Conservation (phyloP, 106 monocot genomes). For the Acanthochlamys bracteata region DNA sequence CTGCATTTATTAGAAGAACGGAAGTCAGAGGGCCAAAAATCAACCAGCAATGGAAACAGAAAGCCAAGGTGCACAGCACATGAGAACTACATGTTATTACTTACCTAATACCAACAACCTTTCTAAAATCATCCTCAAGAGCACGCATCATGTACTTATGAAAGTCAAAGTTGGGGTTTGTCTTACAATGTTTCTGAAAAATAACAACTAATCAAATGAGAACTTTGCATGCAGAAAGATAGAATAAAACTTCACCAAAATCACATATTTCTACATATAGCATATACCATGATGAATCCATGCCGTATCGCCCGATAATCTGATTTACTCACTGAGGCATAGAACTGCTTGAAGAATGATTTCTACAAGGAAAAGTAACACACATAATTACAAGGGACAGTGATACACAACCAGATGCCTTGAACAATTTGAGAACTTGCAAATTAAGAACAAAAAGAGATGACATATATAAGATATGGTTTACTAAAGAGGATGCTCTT, state of each 20-base stretch:
- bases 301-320: slow-evolving; percentile 75
- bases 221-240: too few relatives aligned
- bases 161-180: slow-evolving; percentile 52
- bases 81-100: too few relatives aligned
- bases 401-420: not conserved
- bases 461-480: too few relatives aligned
- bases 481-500: too few relatives aligned
- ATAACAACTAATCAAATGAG: too few relatives aligned
- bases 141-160: slow-evolving; percentile 56
- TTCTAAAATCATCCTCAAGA: slow-evolving; percentile 66
- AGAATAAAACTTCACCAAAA: not conserved
- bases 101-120: slow-evolving; percentile 84
- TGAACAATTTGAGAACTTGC: too few relatives aligned
- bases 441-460: too few relatives aligned
- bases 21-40: not conserved
- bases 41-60: not conserved
- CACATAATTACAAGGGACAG: not conserved
- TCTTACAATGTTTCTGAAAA: slow-evolving; percentile 31
- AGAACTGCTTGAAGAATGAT: slow-evolving; percentile 86
- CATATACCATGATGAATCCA: slow-evolving; percentile 80
- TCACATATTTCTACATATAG: not conserved
- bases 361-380: slow-evolving; percentile 38
- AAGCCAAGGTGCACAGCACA: too few relatives aligned
- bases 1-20: slow-evolving; percentile 28
- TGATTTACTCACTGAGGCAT: slow-evolving; percentile 66